Evolutionary conservation across 2,329 filamentous ascomycete genomes (phyloP), one percentile per base, ranked within the genome.

Genomic region (Hymenoscyphus fructigenus): DNA sequence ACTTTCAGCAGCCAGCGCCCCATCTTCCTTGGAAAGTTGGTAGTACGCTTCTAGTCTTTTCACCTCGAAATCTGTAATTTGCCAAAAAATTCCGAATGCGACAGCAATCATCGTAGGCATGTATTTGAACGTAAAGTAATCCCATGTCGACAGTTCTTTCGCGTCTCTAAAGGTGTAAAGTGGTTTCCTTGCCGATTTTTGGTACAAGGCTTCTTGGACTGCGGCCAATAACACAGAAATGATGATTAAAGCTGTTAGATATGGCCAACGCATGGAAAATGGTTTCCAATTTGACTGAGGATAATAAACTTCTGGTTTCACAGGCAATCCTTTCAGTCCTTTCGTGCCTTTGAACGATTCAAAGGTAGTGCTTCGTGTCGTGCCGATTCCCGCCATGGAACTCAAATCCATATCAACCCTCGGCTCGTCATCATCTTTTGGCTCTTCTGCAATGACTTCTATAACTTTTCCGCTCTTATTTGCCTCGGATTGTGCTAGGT

Each of bases 251-350:
- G 79, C 73, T 1, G 77, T 71, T 2, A 90, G 79, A 69, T 88
- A 90, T 0, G 85, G 85, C 80, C 83, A 85, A 34, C 84, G 80
- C 85, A 90, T 89, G 0, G 84, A 83, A 66, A 88, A 83, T 0
- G 87, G 88, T 72, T 86, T 88, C 88, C 87, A 90, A 74, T 90
- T 84, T 2, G 86, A 84, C 65, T 85, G 83, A 0, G 86, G 86
- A 67, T 86, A 88, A 69, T 87, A 87, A 0, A 86, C 76, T 62
- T 85, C 78, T 0, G 79, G 79, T 60, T 75, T 76, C n/a, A 78
- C 75, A n/a, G 64, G 61, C 5, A 57, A 57, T 57, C 59, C n/a
- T 50, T 7, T 50, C 26, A 57, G 57, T 56, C 59, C n/a, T 50
- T 20, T 50, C 29, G 60, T 47, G 15, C 44, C 60, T 32, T 69